Base-by-base conservation (phyloP, 768 basidiomycete genomes). In the Peribolospora baueri region DNA sequence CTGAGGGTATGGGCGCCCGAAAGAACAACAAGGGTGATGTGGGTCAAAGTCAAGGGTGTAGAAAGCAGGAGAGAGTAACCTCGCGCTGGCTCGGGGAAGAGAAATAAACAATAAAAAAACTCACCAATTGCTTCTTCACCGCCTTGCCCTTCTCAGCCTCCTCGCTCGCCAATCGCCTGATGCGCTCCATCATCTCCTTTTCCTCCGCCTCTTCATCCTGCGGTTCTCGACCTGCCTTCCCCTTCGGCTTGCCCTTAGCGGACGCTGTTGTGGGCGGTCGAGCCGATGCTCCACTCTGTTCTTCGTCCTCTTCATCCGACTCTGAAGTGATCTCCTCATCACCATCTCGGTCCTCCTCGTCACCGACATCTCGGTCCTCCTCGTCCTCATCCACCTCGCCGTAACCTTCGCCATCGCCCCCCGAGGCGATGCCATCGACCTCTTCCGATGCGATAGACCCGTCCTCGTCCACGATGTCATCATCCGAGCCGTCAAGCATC, bases 101-200 rank as follows among this genome's bases (percentile, higher is more conserved):
- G 7, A 49, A 40, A 51, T 40, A 47, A 52, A 52, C 8, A 13
- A 43, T 25, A 25, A 13, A 51, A 49, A 70, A n/a, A 54, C 82
- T 56, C 62, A 83, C 91, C 54, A 87, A 75, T 69, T 97, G 91
- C 58, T 75, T 76, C 50, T 77, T 73, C 54, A 95, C 78, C 5
- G 83, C 86, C 59, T 75, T 76, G 3, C 90, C 91, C 67, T 95
- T 97, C 67, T 71, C 70, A 47, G 62, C 64, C 11, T 64, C 59
- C 42, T 50, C 42, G 38, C 25, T 46, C 39, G 36, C 11, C 54
- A 46, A 38, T 36, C 36, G 45, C 25, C 42, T 11, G 45, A 9
- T 38, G 38, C 38, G 38, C 47, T 9, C 25, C 36, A 11, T 7
- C 42, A 50, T 42, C 36, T 8, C 3, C 49, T 37, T 8, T 6